These are phyloP conservation scores for Rhizopus stolonifer DNA, from an alignment of 371 early-diverging fungal species.

Conservation along the genomic window DNA sequence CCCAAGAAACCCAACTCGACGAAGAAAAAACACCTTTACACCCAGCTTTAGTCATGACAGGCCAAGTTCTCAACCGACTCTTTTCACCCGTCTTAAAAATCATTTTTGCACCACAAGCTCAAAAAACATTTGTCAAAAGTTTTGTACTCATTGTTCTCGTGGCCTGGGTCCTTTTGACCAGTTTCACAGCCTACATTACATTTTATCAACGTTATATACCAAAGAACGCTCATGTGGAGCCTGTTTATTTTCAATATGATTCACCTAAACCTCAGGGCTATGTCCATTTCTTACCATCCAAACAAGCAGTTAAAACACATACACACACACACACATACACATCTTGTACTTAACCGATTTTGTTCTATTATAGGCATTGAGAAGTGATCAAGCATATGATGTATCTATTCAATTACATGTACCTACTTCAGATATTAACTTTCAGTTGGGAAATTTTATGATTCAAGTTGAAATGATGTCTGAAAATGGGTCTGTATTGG, in stretches of 20 bases:
- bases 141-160: conserved; percentile 26
- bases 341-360: background rate
- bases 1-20: conserved; percentile 2
- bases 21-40: conserved; percentile 23
- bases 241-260: conserved; percentile 45
- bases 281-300: conserved; percentile 17
- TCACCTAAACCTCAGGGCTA: conserved; percentile 11
- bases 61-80: conserved; percentile 2
- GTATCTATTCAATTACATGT: conserved; percentile 73
- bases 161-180: conserved; percentile 41
- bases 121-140: conserved; percentile 36
- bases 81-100: conserved; percentile 23
- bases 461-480: conserved; percentile 65
- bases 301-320: conserved; percentile 31
- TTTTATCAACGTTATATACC: conserved; percentile 51
- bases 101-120: conserved; percentile 37
- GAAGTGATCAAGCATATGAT: conserved; percentile 26
- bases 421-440: conserved; percentile 80
- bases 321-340: too few species aligned
- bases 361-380: conserved; percentile 11
- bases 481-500: conserved; percentile 48
- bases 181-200: conserved; percentile 42
- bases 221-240: conserved; percentile 39
- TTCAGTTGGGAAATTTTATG: conserved; percentile 84
- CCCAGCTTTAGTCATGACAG: conserved; percentile 15